These are phyloP conservation scores for Suhomyces faveliae DNA, from an alignment of 805 yeast species.

Conservation along the genomic window DNA sequence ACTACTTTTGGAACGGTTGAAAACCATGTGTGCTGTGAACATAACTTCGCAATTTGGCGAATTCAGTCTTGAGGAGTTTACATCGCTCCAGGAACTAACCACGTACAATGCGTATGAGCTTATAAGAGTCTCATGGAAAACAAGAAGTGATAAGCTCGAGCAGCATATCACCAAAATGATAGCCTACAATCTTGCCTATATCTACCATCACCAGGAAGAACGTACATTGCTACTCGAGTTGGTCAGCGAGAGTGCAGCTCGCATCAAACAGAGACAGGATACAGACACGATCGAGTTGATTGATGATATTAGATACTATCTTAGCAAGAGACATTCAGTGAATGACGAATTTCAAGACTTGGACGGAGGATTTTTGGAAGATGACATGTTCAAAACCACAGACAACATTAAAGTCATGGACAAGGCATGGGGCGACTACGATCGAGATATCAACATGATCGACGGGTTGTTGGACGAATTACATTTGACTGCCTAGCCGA, in stretches of 20 bases:
- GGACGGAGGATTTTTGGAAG: conserved; percentile 16
- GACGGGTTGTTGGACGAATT: conserved; percentile 27
- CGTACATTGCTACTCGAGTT: conserved; percentile 17
- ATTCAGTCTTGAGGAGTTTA: conserved; percentile 19
- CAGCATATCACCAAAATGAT: conserved; percentile 57
- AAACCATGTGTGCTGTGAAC: conserved; percentile 58
- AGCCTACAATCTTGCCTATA: conserved; percentile 45
- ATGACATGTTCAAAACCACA: conserved; percentile 6
- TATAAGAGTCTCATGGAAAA: conserved; percentile 65
- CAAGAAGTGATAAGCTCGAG: conserved; percentile 63
- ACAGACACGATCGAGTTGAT: conserved; percentile 78
- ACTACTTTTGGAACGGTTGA: conserved; percentile 58
- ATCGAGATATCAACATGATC: conserved; percentile 28
- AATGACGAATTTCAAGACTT: conserved; percentile 26
- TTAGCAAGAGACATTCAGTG: conserved; percentile 40
- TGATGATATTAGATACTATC: conserved; percentile 71
- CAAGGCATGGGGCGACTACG: conserved; percentile 18
- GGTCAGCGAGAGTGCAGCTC: conserved; percentile 46
- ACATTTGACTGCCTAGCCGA: conserved; percentile 27
- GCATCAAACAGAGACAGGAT: conserved; percentile 62
- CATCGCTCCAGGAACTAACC: conserved; percentile 15
- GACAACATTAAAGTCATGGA: conserved; percentile 19
- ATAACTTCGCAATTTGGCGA: conserved; percentile 32
- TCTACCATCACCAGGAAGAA: conserved; percentile 35
- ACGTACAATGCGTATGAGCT: conserved; percentile 53